phyloP scores from a whole-genome alignment of 2,329 filamentous ascomycete species.

The Ophiobolus disseminans region DNA sequence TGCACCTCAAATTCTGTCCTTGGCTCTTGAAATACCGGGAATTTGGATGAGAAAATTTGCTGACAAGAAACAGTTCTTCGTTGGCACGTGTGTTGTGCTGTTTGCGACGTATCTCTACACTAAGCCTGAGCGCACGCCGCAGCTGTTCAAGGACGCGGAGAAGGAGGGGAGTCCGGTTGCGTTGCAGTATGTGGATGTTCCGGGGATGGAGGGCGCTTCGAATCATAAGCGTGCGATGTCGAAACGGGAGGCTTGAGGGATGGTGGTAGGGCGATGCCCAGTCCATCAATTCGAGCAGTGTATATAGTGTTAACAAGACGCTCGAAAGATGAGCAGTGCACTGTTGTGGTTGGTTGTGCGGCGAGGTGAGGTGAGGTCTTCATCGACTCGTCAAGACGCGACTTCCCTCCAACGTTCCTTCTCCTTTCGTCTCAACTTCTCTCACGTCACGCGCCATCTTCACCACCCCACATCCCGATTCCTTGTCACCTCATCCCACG shows the following conservation, averaged over 20 bases:
- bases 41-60: too few relatives aligned
- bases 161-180: slow-evolving; percentile 63
- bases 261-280: too few relatives aligned
- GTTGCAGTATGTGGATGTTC: slow-evolving; percentile 23
- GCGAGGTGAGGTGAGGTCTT: neutral
- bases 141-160: slow-evolving; percentile 76
- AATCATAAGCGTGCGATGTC: too few relatives aligned
- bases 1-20: too few relatives aligned
- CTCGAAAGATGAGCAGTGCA: neutral
- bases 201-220: slow-evolving; percentile 22
- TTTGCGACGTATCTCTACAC: slow-evolving; percentile 87
- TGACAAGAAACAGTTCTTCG: slow-evolving; percentile 68
- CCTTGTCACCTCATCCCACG: neutral
- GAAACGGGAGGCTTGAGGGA: slow-evolving; percentile 37
- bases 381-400: slow-evolving; percentile 14
- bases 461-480: neutral
- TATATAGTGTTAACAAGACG: neutral
- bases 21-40: too few relatives aligned
- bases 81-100: slow-evolving; percentile 81
- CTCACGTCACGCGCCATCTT: slow-evolving; percentile 6
- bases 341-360: neutral
- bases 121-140: slow-evolving; percentile 67
- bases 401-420: slow-evolving; percentile 33
- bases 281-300: neutral
- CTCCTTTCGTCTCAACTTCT: slow-evolving; percentile 11